Evolutionary conservation across 2,329 filamentous ascomycete genomes (phyloP).

Genomic region (Alternaria infectoria): DNA sequence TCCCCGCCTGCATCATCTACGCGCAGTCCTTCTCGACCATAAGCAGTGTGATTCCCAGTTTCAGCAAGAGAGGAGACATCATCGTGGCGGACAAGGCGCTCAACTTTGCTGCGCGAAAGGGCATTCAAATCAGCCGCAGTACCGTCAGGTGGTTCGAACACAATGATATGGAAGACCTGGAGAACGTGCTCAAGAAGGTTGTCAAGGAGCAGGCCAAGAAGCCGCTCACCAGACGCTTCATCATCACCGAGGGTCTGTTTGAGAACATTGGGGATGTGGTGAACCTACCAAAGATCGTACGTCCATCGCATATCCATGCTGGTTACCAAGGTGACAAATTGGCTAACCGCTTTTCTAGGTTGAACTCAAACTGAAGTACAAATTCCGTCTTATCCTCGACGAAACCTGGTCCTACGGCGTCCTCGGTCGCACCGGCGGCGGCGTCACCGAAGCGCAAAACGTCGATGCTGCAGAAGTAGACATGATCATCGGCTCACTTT

Average conservation of each 20-base stretch:
- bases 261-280: conserved; percentile 87
- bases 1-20: conserved; percentile 90
- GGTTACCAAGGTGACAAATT: not conserved
- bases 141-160: conserved; percentile 94
- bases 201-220: conserved; percentile 87
- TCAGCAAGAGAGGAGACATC: conserved; percentile 95
- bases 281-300: conserved; percentile 82
- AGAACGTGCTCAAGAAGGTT: conserved; percentile 82
- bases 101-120: conserved; percentile 93
- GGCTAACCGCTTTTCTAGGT: conserved; percentile 59
- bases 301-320: conserved; percentile 32
- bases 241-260: conserved; percentile 94
- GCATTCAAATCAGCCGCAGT: conserved; percentile 89
- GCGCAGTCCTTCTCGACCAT: conserved; percentile 96
- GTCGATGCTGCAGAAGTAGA: conserved; percentile 92
- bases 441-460: conserved; percentile 94
- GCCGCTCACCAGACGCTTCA: conserved; percentile 88
- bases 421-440: conserved; percentile 86
- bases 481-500: conserved; percentile 94
- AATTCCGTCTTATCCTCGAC: conserved; percentile 96
- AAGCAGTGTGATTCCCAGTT: conserved; percentile 94
- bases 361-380: conserved; percentile 93
- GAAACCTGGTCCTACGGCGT: conserved; percentile 98
- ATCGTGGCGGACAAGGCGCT: conserved; percentile 94
- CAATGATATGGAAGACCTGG: conserved; percentile 92